Evolutionary conservation across 257 asterid species (phyloP), one percentile per base, ranked within the genome.

Genomic region (Solanum pimpinellifolium): DNA sequence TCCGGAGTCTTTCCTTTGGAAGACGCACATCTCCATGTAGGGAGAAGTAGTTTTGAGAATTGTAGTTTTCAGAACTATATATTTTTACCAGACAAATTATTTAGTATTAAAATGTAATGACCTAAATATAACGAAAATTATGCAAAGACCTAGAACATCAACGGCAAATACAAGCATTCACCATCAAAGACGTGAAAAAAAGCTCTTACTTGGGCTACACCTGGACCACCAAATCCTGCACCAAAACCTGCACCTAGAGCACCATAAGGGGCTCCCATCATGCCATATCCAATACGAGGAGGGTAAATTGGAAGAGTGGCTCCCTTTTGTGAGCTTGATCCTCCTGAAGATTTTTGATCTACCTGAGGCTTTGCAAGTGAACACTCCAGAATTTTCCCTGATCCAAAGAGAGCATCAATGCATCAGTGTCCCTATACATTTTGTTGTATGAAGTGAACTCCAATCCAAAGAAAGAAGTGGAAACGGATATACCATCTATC

Each of bases 341-440:
- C 94, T 49, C 94, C 97, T 14, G 92, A 78, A 65, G 91, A 82
- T 89, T 93, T 97, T 92, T 94, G 98, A 78, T 97, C 99, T 7
- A 93, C 94, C 93, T 94, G 99, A 85, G 99, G 99, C 93, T 95
- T 97, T 66, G 99, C 98, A 78, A 97, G 97, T 47, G 99, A 97
- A 93, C 99, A 97, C 87, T 97, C 98, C 90, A 97, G 88, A 66
- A 92, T 93, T 92, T 94, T 98, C 84, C 99, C 99, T 97, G 90
- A 77, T 86, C 91, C 84, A 85, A 85, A 66, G 80, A 72, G 82
- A 49, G 29, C 75, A 89, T 65, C 82, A 47, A 60, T 74, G 87
- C 86, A 88, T 81, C 44, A 81, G 85, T 81, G 44, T 81, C 85
- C 81, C 7, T 62, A 85, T 47, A 4, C 86, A 81, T 62, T 86